These are phyloP conservation scores for Globisporangium abappressorium DNA, from an alignment of 352 stramenopile species.

Conservation along the genomic window DNA sequence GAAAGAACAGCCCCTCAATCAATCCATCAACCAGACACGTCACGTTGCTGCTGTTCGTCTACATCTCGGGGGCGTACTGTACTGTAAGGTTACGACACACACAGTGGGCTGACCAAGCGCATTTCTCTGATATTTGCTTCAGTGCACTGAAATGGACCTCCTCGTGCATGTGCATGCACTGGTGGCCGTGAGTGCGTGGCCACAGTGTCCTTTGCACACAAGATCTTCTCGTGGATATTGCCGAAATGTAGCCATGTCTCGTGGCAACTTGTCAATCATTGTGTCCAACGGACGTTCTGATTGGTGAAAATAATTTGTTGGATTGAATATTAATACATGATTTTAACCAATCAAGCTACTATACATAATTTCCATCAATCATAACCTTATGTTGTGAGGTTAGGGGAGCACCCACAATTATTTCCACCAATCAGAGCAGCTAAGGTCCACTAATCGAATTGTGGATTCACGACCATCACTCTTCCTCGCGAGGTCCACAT, in stretches of 20 bases:
- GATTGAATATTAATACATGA: not conserved
- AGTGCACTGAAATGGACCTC: not conserved
- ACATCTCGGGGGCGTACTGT: not conserved
- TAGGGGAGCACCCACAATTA: not conserved
- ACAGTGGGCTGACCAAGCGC: not conserved
- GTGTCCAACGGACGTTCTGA: not conserved
- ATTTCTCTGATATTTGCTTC: not conserved
- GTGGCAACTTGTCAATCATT: not conserved
- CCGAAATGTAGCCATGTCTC: not conserved
- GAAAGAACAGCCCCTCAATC: not conserved
- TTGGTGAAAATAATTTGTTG: too few relatives aligned
- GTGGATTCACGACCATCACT: slow-evolving; percentile 2
- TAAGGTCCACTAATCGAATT: not conserved
- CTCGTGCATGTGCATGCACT: not conserved
- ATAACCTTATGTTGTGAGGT: too few relatives aligned
- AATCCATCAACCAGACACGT: not conserved
- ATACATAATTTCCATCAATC: not conserved
- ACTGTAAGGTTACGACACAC: not conserved
- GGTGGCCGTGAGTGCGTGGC: not conserved
- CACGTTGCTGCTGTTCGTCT: not conserved
- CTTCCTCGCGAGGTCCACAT: not conserved
- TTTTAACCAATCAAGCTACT: not conserved
- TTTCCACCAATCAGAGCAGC: not conserved
- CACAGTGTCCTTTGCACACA: too few relatives aligned
- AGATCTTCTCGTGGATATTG: not conserved